These are phyloP conservation scores for Trichoderma simmonsii DNA, from an alignment of 2,329 filamentous ascomycete genomes.

Conservation along the genomic window DNA sequence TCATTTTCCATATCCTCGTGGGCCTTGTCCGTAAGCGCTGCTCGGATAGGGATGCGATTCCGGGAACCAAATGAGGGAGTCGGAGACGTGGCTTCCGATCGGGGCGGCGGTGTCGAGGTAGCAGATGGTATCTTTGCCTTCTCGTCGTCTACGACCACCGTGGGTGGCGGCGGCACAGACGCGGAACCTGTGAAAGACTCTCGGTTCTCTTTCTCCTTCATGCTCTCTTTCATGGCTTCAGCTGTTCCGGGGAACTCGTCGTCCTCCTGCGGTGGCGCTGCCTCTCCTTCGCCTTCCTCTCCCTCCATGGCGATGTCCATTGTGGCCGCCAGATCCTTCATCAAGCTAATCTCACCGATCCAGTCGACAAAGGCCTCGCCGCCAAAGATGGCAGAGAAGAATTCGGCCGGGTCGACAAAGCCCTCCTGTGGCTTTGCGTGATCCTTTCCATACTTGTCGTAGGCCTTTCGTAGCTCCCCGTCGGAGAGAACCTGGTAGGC, in stretches of 20 bases:
- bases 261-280: constrained; percentile 46
- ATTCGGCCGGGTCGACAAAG: constrained; percentile 94
- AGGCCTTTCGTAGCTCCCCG: constrained; percentile 79
- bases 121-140: constrained; percentile 30
- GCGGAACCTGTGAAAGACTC: neutral
- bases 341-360: constrained; percentile 96
- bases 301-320: constrained; percentile 97
- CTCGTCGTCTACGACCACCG: constrained; percentile 41
- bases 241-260: constrained; percentile 59
- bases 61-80: constrained; percentile 43
- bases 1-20: constrained; percentile 69
- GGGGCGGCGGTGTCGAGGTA: constrained; percentile 30
- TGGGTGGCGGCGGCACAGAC: constrained; percentile 30
- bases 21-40: constrained; percentile 78
- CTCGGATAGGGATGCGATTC: constrained; percentile 67
- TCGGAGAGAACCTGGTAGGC: constrained; percentile 82
- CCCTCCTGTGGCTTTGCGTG: constrained; percentile 85
- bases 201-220: constrained; percentile 39
- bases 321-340: constrained; percentile 96
- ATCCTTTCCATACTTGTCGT: constrained; percentile 97
- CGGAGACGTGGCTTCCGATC: constrained; percentile 38
- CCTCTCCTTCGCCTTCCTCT: constrained; percentile 52
- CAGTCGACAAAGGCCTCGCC: constrained; percentile 94
- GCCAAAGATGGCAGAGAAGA: constrained; percentile 98
- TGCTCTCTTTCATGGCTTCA: constrained; percentile 55